Percentiles rank a stretch among this genome's conserved stretches.
Evolutionary conservation across 257 asterid species (phyloP).

Genomic region (Marsdenia floribunda): DNA sequence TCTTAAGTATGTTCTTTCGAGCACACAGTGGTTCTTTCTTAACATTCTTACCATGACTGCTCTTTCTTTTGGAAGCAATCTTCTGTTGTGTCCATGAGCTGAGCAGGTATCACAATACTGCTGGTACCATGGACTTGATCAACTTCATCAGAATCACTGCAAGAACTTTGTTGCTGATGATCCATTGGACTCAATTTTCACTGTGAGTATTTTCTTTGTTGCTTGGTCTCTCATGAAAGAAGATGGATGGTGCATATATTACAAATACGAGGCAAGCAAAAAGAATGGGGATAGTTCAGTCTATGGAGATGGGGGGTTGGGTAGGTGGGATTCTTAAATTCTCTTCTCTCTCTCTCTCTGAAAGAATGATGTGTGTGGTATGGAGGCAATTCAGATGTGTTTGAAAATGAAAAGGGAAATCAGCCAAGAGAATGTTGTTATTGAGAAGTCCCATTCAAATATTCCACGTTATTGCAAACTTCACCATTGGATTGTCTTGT

Average conservation of each 20-base stretch:
- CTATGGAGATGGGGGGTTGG: background rate
- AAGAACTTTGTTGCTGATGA: conserved; percentile 22
- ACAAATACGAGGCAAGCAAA: background rate
- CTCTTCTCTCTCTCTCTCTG: background rate
- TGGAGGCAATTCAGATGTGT: background rate
- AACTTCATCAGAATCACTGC: conserved; percentile 27
- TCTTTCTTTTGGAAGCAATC: conserved; percentile 63
- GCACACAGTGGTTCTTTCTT: conserved; percentile 1
- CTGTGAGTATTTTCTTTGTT: background rate
- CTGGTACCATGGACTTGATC: conserved; percentile 19
- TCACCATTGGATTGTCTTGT: background rate
- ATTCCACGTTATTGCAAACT: background rate
- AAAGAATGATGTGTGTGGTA: background rate
- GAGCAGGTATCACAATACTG: conserved; percentile 33
- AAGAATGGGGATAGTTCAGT: conserved; percentile 1
- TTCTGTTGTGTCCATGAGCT: conserved; percentile 20
- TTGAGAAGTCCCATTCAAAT: background rate
- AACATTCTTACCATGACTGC: conserved; percentile 57
- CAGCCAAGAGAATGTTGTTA: background rate
- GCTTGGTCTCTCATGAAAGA: background rate
- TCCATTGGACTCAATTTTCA: conserved; percentile 17
- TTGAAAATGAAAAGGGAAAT: background rate
- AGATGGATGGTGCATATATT: background rate
- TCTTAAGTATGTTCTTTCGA: background rate
- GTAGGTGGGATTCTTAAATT: conserved; percentile 3